Percentiles rank a stretch among this genome's conserved stretches.
Conservation (phyloP, 345 rosid genomes). For the Trapa bicornis region DNA sequence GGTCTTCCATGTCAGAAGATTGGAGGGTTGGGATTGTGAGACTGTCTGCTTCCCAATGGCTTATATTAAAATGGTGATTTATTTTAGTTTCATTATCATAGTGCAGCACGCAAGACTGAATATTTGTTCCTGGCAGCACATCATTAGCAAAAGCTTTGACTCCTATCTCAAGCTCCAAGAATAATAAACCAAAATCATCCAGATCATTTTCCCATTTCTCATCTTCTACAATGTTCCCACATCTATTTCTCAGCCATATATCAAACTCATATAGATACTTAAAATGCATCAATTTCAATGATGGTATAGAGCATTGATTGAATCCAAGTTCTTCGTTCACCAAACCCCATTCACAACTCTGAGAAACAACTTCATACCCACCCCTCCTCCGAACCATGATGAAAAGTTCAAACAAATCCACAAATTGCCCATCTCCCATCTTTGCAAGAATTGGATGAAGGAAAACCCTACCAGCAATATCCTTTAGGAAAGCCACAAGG, state of each 20-base stretch:
- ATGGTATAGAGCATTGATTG: conserved; percentile 20
- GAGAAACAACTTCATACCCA: conserved; percentile 43
- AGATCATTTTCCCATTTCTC: conserved; percentile 8
- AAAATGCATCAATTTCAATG: conserved; percentile 37
- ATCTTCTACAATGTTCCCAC: conserved; percentile 12
- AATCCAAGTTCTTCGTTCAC: conserved; percentile 44
- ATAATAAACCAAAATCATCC: conserved; percentile 8
- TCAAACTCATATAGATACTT: conserved; percentile 50
- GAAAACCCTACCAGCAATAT: conserved; percentile 25
- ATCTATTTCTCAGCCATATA: conserved; percentile 25
- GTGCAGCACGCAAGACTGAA: not conserved
- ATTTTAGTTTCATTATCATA: not conserved
- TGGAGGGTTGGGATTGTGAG: not conserved
- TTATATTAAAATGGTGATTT: conserved; percentile 3
- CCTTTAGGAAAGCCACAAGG: conserved; percentile 31
- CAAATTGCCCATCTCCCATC: conserved; percentile 32
- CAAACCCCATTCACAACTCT: conserved; percentile 37
- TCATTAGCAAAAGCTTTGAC: conserved; percentile 9
- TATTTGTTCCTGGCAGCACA: not conserved
- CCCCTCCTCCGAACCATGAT: conserved; percentile 43
- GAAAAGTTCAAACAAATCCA: conserved; percentile 60
- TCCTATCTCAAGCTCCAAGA: conserved; percentile 29
- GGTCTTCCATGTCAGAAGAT: not conserved
- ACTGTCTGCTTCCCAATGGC: conserved; percentile 13
- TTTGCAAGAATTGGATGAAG: conserved; percentile 36